Conservation (phyloP, 345 rosid genomes). For the Syzygium aromaticum region DNA sequence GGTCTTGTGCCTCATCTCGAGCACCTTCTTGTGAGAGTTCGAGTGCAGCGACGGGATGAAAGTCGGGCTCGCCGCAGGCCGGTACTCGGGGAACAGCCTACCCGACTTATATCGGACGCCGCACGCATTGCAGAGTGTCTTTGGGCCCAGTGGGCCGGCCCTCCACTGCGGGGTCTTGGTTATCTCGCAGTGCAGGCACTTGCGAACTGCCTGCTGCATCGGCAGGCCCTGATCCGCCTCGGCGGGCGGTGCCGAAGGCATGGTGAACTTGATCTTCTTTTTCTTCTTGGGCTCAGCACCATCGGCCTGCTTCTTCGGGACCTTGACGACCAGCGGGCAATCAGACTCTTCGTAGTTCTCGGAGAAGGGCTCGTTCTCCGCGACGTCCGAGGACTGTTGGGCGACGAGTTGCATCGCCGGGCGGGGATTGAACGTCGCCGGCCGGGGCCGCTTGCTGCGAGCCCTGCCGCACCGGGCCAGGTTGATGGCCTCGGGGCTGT, state of each 20-base stretch:
- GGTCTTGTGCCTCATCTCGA: conserved; percentile 16
- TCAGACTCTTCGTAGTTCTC: conserved; percentile 46
- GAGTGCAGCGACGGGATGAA: conserved; percentile 35
- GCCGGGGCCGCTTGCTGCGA: conserved; percentile 93
- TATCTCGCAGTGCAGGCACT: conserved; percentile 43
- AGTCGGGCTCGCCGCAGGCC: conserved; percentile 49
- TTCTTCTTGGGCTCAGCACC: conserved; percentile 28
- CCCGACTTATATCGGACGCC: conserved; percentile 51
- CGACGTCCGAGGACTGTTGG: conserved; percentile 24
- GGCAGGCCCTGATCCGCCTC: background rate
- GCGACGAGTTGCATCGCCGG: conserved; percentile 40
- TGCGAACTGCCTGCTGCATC: conserved; percentile 8
- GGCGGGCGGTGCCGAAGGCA: background rate
- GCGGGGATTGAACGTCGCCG: conserved; percentile 56
- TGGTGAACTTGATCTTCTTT: conserved; percentile 33
- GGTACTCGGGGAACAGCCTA: conserved; percentile 38
- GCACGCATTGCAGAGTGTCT: conserved; percentile 48
- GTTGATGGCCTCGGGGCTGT: conserved; percentile 31
- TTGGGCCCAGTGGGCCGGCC: conserved; percentile 47
- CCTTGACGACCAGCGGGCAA: conserved; percentile 34
- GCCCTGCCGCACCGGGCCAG: conserved; percentile 59
- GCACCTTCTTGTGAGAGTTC: conserved; percentile 41
- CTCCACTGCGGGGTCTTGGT: conserved; percentile 55
- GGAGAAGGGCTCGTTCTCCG: conserved; percentile 17
- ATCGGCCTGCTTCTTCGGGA: conserved; percentile 45